These are phyloP conservation scores for Articulospora tetracladia DNA, from an alignment of 495 filamentous ascomycete genomes.

Conservation along the genomic window DNA sequence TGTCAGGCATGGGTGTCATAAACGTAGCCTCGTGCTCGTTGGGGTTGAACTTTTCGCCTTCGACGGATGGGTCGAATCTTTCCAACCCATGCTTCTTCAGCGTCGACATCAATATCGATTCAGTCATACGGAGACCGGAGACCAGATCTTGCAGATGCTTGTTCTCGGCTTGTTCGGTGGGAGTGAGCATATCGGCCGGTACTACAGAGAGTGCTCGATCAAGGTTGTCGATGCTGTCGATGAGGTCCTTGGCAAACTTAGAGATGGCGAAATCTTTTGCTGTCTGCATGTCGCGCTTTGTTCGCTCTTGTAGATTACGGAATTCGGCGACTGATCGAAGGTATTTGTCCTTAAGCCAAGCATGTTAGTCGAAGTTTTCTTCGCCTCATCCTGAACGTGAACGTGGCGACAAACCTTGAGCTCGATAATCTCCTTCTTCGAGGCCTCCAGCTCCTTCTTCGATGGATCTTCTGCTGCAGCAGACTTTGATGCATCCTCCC, in stretches of 20 bases:
- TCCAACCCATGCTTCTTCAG: conserved; percentile 92
- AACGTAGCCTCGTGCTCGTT: conserved; percentile 96
- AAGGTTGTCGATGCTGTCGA: conserved; percentile 94
- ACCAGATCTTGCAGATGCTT: conserved; percentile 64
- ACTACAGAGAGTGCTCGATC: conserved; percentile 85
- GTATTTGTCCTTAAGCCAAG: conserved; percentile 71
- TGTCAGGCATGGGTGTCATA: conserved; percentile 75
- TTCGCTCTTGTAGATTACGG: conserved; percentile 94
- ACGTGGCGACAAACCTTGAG: conserved; percentile 63
- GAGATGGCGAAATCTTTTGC: conserved; percentile 93
- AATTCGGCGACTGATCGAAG: conserved; percentile 92
- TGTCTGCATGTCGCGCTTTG: conserved; percentile 80
- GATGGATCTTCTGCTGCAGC: conserved; percentile 33
- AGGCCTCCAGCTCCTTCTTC: conserved; percentile 72
- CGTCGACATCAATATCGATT: conserved; percentile 80
- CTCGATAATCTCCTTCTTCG: conserved; percentile 77
- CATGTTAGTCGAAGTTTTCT: conserved; percentile 11
- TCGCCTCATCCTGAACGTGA: neutral
- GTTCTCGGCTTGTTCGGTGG: conserved; percentile 38
- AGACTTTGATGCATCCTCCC: conserved; percentile 20
- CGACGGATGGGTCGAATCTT: conserved; percentile 70
- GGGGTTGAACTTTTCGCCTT: conserved; percentile 80
- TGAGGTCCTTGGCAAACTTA: conserved; percentile 87
- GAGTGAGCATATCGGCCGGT: conserved; percentile 62
- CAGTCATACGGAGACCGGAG: conserved; percentile 90